These are phyloP conservation scores for Aegilops longissima DNA, from an alignment of 176 grass and related monocot species.

Conservation along the genomic window DNA sequence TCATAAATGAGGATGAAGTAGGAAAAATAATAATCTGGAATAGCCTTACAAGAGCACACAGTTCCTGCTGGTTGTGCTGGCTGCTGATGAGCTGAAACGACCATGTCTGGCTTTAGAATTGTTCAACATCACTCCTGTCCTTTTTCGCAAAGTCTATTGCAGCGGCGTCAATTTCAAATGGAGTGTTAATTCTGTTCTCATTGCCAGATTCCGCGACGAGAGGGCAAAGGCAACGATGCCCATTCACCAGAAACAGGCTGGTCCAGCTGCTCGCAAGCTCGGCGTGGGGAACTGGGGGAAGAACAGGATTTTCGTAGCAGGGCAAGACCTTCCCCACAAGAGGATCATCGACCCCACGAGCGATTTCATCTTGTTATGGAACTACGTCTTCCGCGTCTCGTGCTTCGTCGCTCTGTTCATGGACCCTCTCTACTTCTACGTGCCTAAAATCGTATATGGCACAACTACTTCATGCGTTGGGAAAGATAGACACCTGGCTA, in stretches of 20 bases:
- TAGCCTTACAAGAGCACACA: not conserved
- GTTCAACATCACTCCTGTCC: not conserved
- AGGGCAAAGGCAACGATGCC: conserved; percentile 65
- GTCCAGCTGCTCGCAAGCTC: conserved; percentile 24
- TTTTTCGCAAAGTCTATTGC: not conserved
- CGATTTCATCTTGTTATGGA: conserved; percentile 69
- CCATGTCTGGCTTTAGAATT: not conserved
- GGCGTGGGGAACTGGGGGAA: conserved; percentile 34
- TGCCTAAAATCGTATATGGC: conserved; percentile 52
- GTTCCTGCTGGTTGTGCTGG: not conserved
- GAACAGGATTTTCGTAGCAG: conserved; percentile 47
- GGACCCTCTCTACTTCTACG: conserved; percentile 91
- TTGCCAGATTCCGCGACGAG: conserved; percentile 73
- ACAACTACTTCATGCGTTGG: conserved; percentile 20
- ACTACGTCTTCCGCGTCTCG: conserved; percentile 60
- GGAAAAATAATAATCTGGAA: not conserved
- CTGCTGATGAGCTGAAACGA: not conserved
- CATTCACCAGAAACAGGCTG: conserved; percentile 44
- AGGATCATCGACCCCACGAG: conserved; percentile 76
- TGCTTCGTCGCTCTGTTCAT: conserved; percentile 80
- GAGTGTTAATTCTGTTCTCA: conserved; percentile 13
- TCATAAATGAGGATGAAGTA: not conserved
- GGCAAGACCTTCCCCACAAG: conserved; percentile 46
- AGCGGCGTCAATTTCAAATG: not conserved
- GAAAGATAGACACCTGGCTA: conserved; percentile 56